These are phyloP conservation scores for Powellomyces hirtus DNA, from an alignment of 192 early-diverging fungal genomes.

Conservation along the genomic window DNA sequence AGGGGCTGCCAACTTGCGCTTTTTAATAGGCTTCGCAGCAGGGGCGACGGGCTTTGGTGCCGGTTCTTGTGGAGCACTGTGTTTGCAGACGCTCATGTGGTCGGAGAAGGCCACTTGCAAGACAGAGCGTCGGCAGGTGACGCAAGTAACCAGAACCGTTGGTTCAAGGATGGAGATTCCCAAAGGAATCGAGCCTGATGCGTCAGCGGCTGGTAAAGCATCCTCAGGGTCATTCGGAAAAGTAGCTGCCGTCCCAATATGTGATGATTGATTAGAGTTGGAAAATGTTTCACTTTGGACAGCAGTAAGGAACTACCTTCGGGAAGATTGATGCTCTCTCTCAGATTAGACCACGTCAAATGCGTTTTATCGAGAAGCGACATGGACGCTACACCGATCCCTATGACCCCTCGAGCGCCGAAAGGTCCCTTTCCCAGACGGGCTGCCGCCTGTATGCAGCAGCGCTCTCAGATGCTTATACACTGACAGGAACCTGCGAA, in stretches of 20 bases:
- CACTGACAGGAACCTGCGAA: too few species aligned
- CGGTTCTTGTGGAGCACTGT: neutral
- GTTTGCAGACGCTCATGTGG: conserved; percentile 48
- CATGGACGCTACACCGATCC: too few species aligned
- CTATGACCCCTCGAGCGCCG: too few species aligned
- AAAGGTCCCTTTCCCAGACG: too few species aligned
- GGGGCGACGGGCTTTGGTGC: neutral
- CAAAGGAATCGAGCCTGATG: neutral
- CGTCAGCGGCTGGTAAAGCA: neutral
- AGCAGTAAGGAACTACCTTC: conserved; percentile 2
- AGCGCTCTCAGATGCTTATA: too few species aligned
- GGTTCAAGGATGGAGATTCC: conserved; percentile 61
- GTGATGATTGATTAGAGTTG: neutral
- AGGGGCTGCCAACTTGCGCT: neutral
- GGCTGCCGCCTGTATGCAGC: too few species aligned
- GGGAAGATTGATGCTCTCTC: conserved; percentile 5
- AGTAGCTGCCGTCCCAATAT: neutral
- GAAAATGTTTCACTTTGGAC: neutral
- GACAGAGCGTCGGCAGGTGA: conserved; percentile 61
- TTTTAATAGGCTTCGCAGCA: neutral
- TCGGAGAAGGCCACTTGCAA: conserved; percentile 58
- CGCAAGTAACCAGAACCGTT: conserved; percentile 63
- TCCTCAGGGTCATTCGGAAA: neutral
- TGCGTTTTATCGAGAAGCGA: conserved; percentile 6
- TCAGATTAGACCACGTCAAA: conserved; percentile 11